Conservation (phyloP, 2,329 filamentous ascomycete genomes). For the Thielaviopsis musarum region DNA sequence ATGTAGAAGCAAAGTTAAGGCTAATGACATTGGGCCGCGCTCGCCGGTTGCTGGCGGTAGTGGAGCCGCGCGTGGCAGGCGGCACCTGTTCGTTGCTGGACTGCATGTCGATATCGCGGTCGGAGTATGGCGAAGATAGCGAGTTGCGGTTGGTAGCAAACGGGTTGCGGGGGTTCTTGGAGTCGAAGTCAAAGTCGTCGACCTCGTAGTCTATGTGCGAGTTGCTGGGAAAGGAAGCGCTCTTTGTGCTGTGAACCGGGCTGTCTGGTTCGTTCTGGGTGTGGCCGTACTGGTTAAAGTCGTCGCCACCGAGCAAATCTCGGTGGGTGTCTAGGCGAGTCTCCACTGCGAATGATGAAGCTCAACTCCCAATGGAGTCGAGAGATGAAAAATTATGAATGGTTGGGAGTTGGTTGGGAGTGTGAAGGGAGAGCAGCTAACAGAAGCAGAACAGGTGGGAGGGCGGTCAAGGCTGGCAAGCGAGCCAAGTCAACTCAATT, state of each 20-base stretch:
- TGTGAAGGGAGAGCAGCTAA: background rate
- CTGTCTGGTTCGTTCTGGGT: constrained; percentile 11
- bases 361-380: constrained; percentile 12
- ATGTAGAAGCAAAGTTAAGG: constrained; percentile 62
- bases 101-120: constrained; percentile 8
- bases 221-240: constrained; percentile 4
- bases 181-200: background rate
- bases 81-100: background rate
- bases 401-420: background rate
- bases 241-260: constrained; percentile 10
- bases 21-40: constrained; percentile 9
- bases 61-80: background rate
- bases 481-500: background rate
- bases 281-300: constrained; percentile 12
- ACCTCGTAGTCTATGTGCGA: background rate
- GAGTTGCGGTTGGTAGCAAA: constrained; percentile 9
- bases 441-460: background rate
- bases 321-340: constrained; percentile 12
- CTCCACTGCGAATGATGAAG: constrained; percentile 11
- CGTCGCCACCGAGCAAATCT: constrained; percentile 12
- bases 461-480: background rate
- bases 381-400: background rate
- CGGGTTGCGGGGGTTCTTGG: constrained; percentile 2
- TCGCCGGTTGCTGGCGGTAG: background rate
- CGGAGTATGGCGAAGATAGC: constrained; percentile 1